A percentile compares a stretch with the other conserved stretches of the same genome.
Evolutionary conservation across 164 flowering plant species (phyloP).

Genomic region (Chloranthus sessilifolius): DNA sequence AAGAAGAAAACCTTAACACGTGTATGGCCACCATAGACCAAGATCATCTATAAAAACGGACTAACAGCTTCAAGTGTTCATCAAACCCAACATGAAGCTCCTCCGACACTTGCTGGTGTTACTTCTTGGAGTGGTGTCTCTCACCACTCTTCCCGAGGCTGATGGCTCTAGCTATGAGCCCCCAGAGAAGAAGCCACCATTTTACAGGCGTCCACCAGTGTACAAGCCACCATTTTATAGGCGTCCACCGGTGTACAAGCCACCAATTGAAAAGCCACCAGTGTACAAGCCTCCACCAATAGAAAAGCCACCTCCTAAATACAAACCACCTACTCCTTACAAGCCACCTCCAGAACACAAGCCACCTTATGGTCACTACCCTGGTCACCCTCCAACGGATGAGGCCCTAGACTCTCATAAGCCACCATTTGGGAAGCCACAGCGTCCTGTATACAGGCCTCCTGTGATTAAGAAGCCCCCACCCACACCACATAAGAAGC

Average conservation of each 20-base stretch:
- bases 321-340: not conserved
- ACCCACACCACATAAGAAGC: not conserved
- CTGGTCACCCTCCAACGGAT: not conserved
- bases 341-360: not conserved
- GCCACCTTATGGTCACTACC: too few relatives aligned
- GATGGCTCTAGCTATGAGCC: too few relatives aligned
- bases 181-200: too few relatives aligned
- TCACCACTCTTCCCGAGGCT: too few relatives aligned
- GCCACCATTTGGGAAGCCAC: not conserved
- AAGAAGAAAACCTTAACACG: too few relatives aligned
- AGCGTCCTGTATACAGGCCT: too few relatives aligned
- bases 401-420: not conserved
- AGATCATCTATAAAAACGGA: not conserved
- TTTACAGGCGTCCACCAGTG: too few relatives aligned
- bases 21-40: too few relatives aligned
- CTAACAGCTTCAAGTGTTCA: not conserved
- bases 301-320: not conserved
- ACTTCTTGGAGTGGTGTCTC: not conserved
- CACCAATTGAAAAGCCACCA: not conserved
- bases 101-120: not conserved
- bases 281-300: too few relatives aligned
- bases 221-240: not conserved
- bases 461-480: not conserved
- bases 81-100: not conserved
- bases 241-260: not conserved